These are phyloP conservation scores for Backusella tarrabulga DNA, from an alignment of 192 early-diverging fungal genomes.

Conservation along the genomic window DNA sequence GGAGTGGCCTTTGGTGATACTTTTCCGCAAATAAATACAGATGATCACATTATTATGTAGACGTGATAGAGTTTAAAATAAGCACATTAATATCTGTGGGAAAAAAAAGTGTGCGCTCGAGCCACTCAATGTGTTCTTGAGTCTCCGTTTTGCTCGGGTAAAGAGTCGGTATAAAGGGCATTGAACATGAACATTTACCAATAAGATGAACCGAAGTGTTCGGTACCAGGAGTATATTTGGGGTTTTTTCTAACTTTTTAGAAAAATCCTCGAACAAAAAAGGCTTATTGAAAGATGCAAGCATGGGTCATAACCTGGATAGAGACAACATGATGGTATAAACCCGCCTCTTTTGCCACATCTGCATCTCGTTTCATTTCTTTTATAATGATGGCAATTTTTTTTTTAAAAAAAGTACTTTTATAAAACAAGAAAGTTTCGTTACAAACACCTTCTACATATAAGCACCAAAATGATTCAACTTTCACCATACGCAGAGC, in stretches of 20 bases:
- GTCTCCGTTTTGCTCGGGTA: neutral
- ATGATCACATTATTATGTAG: neutral
- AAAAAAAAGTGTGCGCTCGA: neutral
- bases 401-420: neutral
- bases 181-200: neutral
- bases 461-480: slow-evolving; percentile 11
- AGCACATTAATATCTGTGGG: neutral
- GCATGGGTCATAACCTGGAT: neutral
- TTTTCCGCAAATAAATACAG: neutral
- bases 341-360: neutral
- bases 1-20: neutral
- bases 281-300: neutral
- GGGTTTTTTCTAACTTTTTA: neutral
- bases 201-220: neutral
- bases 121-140: too few species aligned
- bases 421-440: neutral
- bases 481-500: slow-evolving; percentile 24
- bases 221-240: neutral
- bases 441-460: neutral
- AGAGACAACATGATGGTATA: neutral
- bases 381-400: neutral
- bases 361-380: neutral
- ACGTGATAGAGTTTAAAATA: neutral
- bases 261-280: neutral
- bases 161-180: neutral